A percentile compares a stretch with the other conserved stretches of the same genome.
Evolutionary conservation across 225 moss, liverwort and hornwort species (phyloP).

Genomic region (Pleurozium schreberi): DNA sequence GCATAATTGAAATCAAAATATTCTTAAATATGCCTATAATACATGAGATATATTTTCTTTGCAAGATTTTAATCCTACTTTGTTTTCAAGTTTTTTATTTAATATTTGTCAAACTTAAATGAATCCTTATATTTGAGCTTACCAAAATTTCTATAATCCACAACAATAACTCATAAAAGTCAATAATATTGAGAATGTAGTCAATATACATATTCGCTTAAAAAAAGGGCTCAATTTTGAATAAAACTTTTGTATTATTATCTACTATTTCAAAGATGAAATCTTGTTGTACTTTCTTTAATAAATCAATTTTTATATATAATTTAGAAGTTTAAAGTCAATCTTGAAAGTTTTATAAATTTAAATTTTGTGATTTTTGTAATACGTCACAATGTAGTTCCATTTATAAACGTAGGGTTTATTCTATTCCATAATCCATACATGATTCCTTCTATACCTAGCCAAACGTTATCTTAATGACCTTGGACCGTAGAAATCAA

Average conservation of each 20-base stretch:
- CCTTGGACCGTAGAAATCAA: neutral
- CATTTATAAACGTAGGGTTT: neutral
- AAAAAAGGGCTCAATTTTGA: neutral
- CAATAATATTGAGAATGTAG: neutral
- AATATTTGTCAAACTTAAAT: neutral
- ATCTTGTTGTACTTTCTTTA: fast-evolving
- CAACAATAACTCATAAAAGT: fast-evolving
- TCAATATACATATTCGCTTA: neutral
- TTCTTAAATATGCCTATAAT: neutral
- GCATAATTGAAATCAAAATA: neutral
- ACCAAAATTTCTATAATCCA: neutral
- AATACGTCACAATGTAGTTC: neutral
- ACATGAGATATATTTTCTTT: neutral
- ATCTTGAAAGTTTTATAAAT: neutral
- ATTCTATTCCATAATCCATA: neutral
- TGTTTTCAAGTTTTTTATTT: neutral
- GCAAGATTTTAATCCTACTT: neutral
- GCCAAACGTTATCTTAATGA: neutral
- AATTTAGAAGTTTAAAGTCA: too few species aligned
- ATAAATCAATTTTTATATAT: neutral
- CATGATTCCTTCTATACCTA: neutral
- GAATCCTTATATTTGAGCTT: neutral
- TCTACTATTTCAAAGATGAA: neutral
- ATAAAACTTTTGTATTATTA: neutral
- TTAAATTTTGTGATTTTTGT: neutral